Percentiles rank a stretch among this genome's conserved stretches.
Evolutionary conservation across 1,139 yeast species (phyloP).

Genomic region (Taphrina communis): DNA sequence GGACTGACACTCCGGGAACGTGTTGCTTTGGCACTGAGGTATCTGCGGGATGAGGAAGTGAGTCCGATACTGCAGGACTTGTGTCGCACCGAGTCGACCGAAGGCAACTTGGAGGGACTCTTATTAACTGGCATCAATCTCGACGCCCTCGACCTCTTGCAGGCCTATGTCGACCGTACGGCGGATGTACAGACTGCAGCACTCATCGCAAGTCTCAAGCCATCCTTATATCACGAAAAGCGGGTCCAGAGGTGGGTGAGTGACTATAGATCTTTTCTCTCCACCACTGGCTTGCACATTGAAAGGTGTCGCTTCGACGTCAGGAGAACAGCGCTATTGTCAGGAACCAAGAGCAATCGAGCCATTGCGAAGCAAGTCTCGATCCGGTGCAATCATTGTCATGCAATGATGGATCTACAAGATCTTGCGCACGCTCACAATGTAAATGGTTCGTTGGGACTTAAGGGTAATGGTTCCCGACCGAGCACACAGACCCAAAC

Average conservation of each 20-base stretch:
- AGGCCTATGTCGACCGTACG: conserved; percentile 85
- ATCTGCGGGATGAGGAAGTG: conserved; percentile 63
- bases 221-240: conserved; percentile 74
- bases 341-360: conserved; percentile 56
- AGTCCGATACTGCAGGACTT: conserved; percentile 56
- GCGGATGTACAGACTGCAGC: conserved; percentile 94
- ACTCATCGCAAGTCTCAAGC: conserved; percentile 75
- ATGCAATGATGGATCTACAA: conserved; percentile 54
- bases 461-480: neutral
- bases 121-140: conserved; percentile 89
- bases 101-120: conserved; percentile 90
- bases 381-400: conserved; percentile 81
- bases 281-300: conserved; percentile 82
- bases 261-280: conserved; percentile 72
- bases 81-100: conserved; percentile 69
- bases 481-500: neutral
- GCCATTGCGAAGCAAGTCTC: conserved; percentile 66
- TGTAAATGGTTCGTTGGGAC: neutral
- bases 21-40: conserved; percentile 85
- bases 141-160: conserved; percentile 77
- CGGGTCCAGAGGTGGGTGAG: conserved; percentile 44
- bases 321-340: conserved; percentile 69
- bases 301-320: conserved; percentile 86
- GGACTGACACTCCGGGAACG: conserved; percentile 87
- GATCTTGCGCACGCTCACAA: conserved; percentile 4